Base-by-base conservation (phyloP, 768 basidiomycete species). In the Suillus decipiens region DNA sequence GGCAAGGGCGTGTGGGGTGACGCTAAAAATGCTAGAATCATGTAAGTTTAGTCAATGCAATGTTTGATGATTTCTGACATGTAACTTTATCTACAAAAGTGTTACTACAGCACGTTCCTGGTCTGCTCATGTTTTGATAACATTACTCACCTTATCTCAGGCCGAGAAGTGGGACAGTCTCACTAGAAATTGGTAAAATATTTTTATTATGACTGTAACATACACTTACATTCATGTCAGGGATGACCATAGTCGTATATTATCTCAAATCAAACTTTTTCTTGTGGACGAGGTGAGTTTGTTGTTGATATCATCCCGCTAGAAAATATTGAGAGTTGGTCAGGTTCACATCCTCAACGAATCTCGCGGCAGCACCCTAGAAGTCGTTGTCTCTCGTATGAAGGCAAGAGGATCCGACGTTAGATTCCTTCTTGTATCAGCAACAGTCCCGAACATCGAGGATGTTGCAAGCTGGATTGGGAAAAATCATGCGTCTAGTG, bases 141-240 rank as follows among this genome's bases (percentile, higher is more conserved):
- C 19, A 22, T 5, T 45, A 24, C 60, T 59, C 60, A 65, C 42
- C 22, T 56, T 28, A 59, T 63, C 28, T 55, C 68, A 95, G 90
- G 93, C 92, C 2, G 96, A 99, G 76, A 99, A 99, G 76, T 96
- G 94, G 90, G 96, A 99, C 68, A 91, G 92, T 56, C 76, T 99
- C 61, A 98, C 96, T 7, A 82, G 96, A 50, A 90, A 87, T 69
- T 96, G 91, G 93, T 92, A 43, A 28, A 76, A 61, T n/a, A 12
- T 3, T 53, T 36, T 61, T 10, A 8, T 63, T n/a, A 36, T 33
- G 33, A n/a, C 31, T 31, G 36, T 22, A 43, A 55, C 50, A 12
- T 31, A 65, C 54, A 8, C 60, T 61, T 39, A 71, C 61, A 22
- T 19, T 43, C 67, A 3, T 9, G 59, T 42, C 59, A 89, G 89